Conservation (phyloP, 2,329 filamentous ascomycete genomes). For the Talaromyces rugulosus region DNA sequence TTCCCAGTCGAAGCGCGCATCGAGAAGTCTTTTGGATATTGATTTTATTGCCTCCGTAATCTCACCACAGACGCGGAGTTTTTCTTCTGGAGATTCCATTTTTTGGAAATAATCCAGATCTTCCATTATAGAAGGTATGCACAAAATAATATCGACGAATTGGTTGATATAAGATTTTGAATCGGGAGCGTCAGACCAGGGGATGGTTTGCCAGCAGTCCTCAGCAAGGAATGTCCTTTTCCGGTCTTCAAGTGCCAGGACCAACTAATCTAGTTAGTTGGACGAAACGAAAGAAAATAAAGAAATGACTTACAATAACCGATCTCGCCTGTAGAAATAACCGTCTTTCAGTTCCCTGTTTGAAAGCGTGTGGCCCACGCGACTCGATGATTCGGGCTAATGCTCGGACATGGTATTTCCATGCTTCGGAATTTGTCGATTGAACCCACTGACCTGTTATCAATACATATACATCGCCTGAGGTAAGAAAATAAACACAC, state of each 20-base stretch:
- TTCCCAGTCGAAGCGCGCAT: not conserved
- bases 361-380: not conserved
- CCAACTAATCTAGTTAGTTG: not conserved
- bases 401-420: not conserved
- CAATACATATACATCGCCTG: not conserved
- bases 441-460: not conserved
- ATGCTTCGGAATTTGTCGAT: not conserved
- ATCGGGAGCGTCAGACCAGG: not conserved
- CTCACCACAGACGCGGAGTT: not conserved
- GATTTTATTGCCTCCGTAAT: not conserved
- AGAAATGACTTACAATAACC: not conserved
- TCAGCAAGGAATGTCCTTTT: conserved; percentile 1
- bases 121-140: not conserved
- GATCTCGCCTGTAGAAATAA: not conserved
- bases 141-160: not conserved
- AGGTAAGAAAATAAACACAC: not conserved
- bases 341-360: not conserved
- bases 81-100: not conserved
- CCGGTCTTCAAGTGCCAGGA: conserved; percentile 2
- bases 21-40: not conserved
- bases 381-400: not conserved
- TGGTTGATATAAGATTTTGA: not conserved
- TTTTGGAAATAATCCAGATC: not conserved
- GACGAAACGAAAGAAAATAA: not conserved
- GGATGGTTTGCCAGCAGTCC: not conserved